A percentile compares a stretch with the other conserved stretches of the same genome.
Conservation (phyloP, 805 yeast species). For the Candida tallmaniae region DNA sequence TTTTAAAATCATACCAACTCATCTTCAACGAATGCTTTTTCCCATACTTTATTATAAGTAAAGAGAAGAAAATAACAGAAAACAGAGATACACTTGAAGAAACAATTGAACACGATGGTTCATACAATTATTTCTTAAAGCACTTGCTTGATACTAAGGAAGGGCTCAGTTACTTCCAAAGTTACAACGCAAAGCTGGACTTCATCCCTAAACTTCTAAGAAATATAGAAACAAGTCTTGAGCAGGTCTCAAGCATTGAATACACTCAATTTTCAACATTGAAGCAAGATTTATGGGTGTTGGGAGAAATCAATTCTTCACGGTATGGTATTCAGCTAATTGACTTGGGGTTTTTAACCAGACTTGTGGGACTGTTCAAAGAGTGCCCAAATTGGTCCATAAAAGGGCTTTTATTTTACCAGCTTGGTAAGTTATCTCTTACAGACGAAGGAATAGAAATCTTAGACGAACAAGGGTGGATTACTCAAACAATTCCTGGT, state of each 20-base stretch:
- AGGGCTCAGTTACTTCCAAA: slow-evolving; percentile 57
- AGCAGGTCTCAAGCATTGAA: neutral
- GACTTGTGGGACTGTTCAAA: slow-evolving; percentile 39
- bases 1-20: slow-evolving; percentile 46
- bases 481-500: slow-evolving; percentile 13
- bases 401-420: slow-evolving; percentile 73
- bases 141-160: slow-evolving; percentile 76
- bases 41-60: slow-evolving; percentile 19
- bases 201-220: slow-evolving; percentile 8
- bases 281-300: slow-evolving; percentile 80
- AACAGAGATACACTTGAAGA: no score
- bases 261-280: slow-evolving; percentile 21
- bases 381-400: slow-evolving; percentile 47
- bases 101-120: neutral
- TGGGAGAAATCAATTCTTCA: slow-evolving; percentile 78
- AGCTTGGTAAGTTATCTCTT: slow-evolving; percentile 66
- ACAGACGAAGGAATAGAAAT: slow-evolving; percentile 81
- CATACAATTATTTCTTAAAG: slow-evolving; percentile 51
- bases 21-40: slow-evolving; percentile 21
- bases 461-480: slow-evolving; percentile 79
- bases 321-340: slow-evolving; percentile 55
- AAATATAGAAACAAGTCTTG: slow-evolving; percentile 4
- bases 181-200: slow-evolving; percentile 4
- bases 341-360: slow-evolving; percentile 21
- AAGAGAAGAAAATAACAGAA: neutral